Conservation (phyloP, 163 green algal species). For the Volvox carteri region DNA sequence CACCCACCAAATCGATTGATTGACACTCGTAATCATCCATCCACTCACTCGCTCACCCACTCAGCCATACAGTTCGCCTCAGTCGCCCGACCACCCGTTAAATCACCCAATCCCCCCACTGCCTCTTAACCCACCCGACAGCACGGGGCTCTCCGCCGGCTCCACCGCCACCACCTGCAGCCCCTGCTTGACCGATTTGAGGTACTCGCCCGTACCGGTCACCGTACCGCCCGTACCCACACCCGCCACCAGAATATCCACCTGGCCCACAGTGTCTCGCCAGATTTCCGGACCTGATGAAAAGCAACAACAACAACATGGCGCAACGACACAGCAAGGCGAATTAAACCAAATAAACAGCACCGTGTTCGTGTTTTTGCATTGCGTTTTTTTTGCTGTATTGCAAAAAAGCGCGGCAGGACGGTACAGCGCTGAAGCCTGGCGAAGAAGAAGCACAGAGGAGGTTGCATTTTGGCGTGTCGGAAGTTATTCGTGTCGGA, state of each 20-base stretch:
- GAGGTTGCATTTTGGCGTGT: too few species aligned
- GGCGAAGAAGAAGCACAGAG: too few species aligned
- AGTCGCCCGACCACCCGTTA: too few species aligned
- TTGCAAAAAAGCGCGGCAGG: too few species aligned
- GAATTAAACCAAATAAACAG: too few species aligned
- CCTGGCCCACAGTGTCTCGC: slow-evolving; percentile 83
- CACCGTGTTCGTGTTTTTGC: too few species aligned
- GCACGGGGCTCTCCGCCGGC: slow-evolving; percentile 90
- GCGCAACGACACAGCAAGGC: too few species aligned
- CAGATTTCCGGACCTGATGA: slow-evolving; percentile 94
- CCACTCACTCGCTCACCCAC: not conserved
- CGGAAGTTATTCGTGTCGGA: too few species aligned
- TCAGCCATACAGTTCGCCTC: not conserved
- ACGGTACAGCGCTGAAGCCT: too few species aligned
- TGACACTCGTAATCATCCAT: not conserved
- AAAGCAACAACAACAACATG: not conserved
- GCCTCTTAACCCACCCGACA: slow-evolving; percentile 67
- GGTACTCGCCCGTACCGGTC: slow-evolving; percentile 87
- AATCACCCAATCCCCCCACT: not conserved
- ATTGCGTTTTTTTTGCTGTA: too few species aligned
- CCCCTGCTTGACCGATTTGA: slow-evolving; percentile 82
- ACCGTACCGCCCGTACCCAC: slow-evolving; percentile 97
- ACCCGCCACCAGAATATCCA: slow-evolving; percentile 92
- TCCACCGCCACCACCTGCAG: slow-evolving; percentile 91
- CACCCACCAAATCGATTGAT: too few species aligned